Conservation (phyloP, 1,139 yeast species). For the Yamadazyma dendronema region DNA sequence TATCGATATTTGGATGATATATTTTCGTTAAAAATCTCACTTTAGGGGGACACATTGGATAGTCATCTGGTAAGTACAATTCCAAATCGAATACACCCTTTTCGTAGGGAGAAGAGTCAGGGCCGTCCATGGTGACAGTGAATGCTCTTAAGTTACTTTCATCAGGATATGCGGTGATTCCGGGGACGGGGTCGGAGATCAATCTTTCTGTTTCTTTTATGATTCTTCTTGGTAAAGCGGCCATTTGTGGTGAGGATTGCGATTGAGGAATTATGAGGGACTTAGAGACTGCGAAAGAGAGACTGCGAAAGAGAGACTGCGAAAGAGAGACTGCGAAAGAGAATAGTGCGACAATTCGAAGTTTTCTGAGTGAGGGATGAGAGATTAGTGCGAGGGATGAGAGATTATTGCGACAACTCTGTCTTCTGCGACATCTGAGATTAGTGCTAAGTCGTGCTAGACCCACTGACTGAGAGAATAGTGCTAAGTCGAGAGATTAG, state of each 20-base stretch:
- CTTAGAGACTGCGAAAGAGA: too few species aligned
- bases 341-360: too few species aligned
- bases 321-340: too few species aligned
- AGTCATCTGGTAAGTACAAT: slow-evolving; percentile 81
- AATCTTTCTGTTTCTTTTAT: slow-evolving; percentile 92
- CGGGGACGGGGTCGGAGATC: slow-evolving; percentile 94
- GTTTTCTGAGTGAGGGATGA: too few species aligned
- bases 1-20: slow-evolving; percentile 95
- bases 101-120: slow-evolving; percentile 81
- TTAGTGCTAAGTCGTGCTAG: too few species aligned
- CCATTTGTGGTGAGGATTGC: slow-evolving; percentile 30
- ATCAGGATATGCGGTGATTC: slow-evolving; percentile 88
- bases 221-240: slow-evolving; percentile 80
- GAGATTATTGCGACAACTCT: too few species aligned
- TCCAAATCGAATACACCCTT: slow-evolving; percentile 74
- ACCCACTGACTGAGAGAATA: too few species aligned
- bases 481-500: too few species aligned
- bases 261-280: too few species aligned
- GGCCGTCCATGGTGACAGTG: slow-evolving; percentile 84
- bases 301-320: too few species aligned
- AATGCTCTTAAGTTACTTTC: slow-evolving; percentile 92
- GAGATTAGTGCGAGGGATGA: too few species aligned
- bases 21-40: slow-evolving; percentile 89
- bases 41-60: slow-evolving; percentile 92
- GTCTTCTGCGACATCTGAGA: too few species aligned